Conservation (phyloP, 2,329 filamentous ascomycete species). For the Colletotrichum theobromicola region DNA sequence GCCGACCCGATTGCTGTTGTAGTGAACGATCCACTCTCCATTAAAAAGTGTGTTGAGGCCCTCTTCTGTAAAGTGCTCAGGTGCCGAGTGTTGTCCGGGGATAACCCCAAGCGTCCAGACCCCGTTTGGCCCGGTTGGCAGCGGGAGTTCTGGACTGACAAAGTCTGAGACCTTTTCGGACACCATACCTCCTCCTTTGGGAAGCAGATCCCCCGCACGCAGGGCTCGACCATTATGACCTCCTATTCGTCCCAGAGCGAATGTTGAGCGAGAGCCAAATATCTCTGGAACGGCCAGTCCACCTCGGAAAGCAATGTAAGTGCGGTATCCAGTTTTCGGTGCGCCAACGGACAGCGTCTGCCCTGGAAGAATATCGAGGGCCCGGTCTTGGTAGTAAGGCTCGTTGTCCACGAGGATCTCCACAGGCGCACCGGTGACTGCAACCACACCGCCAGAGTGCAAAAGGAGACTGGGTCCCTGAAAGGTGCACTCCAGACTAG, state of each 20-base stretch:
- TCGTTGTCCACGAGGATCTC: conserved; percentile 29
- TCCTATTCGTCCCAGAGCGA: conserved; percentile 36
- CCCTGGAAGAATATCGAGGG: conserved; percentile 26
- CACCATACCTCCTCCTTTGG: conserved; percentile 15
- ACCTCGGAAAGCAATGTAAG: conserved; percentile 38
- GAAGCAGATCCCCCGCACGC: conserved; percentile 32
- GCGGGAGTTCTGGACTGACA: conserved; percentile 15
- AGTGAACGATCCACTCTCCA: conserved; percentile 40
- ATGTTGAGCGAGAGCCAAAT: conserved; percentile 36
- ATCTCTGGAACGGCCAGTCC: conserved; percentile 38
- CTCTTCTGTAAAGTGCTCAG: conserved; percentile 39
- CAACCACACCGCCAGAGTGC: conserved; percentile 34
- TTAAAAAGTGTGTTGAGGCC: conserved; percentile 35
- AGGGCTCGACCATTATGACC: conserved; percentile 38
- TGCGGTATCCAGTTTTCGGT: conserved; percentile 33
- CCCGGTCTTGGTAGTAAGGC: conserved; percentile 24
- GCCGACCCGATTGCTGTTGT: conserved; percentile 46
- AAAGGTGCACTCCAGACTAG: conserved; percentile 39
- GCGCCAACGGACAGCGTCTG: conserved; percentile 31
- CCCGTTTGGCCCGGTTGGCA: conserved; percentile 29
- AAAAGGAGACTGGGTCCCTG: conserved; percentile 39
- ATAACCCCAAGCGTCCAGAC: conserved; percentile 37
- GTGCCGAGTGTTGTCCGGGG: conserved; percentile 43
- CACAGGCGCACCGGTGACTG: conserved; percentile 35
- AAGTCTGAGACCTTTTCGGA: background rate